Conservation (phyloP, 305 asterid species). For the Fraxinus sp. region DNA sequence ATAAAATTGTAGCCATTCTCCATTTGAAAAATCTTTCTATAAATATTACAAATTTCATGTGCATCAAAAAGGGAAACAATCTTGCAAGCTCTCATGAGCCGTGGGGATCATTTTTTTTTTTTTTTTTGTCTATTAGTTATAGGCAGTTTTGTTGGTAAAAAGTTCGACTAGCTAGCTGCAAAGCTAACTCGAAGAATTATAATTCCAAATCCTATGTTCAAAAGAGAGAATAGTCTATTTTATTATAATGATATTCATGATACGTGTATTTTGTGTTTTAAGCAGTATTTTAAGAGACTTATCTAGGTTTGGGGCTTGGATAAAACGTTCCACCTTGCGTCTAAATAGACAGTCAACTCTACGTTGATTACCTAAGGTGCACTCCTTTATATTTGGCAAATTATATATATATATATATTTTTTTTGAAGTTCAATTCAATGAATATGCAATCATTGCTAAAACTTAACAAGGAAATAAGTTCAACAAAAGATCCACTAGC, state of each 20-base stretch:
- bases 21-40: not conserved
- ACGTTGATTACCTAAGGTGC: not conserved
- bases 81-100: not conserved
- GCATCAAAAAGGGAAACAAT: not conserved
- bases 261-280: not conserved
- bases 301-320: not conserved
- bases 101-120: not conserved
- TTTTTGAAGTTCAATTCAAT: not conserved
- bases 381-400: not conserved
- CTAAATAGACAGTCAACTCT: not conserved
- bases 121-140: not conserved
- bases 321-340: not conserved
- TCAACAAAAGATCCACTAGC: not conserved
- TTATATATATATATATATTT: too few species aligned
- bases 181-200: not conserved
- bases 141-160: not conserved
- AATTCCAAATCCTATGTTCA: not conserved
- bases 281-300: too few species aligned
- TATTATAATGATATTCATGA: not conserved
- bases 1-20: not conserved
- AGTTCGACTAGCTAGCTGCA: not conserved
- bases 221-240: not conserved
- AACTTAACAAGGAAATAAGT: not conserved
- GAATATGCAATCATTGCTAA: not conserved
- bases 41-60: not conserved